Conservation (phyloP, 2,329 filamentous ascomycete species). For the Aspergillus sp. region DNA sequence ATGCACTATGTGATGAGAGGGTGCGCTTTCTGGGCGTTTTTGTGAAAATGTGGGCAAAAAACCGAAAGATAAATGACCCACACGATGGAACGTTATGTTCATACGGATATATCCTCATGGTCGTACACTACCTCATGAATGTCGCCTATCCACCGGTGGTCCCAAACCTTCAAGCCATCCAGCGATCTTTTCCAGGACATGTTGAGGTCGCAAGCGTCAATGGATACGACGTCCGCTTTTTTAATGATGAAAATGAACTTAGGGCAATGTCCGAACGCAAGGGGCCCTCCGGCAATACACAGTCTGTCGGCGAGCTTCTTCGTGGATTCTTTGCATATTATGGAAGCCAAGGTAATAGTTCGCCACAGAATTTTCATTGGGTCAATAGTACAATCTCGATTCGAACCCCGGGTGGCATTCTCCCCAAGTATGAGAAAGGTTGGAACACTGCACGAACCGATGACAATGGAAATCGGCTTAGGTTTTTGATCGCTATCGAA, state of each 20-base stretch:
- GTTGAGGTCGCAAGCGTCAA: constrained; percentile 41
- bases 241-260: constrained; percentile 66
- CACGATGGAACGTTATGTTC: constrained; percentile 81
- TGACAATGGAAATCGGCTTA: constrained; percentile 65
- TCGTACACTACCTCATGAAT: constrained; percentile 83
- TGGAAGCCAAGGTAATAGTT: neutral
- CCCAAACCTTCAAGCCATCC: constrained; percentile 56
- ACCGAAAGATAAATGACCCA: constrained; percentile 73
- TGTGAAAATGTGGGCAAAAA: constrained; percentile 84
- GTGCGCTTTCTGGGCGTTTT: constrained; percentile 74
- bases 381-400: constrained; percentile 70
- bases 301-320: constrained; percentile 63
- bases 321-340: constrained; percentile 66
- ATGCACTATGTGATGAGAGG: constrained; percentile 68
- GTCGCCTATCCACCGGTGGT: constrained; percentile 71
- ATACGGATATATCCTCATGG: constrained; percentile 89
- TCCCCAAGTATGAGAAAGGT: constrained; percentile 68
- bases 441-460: constrained; percentile 72
- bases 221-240: constrained; percentile 67
- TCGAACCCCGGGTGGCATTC: constrained; percentile 59
- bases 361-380: constrained; percentile 60
- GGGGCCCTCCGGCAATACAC: constrained; percentile 58
- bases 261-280: constrained; percentile 49
- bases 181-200: constrained; percentile 26
- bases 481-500: constrained; percentile 82